Conservation (phyloP, 2,329 filamentous ascomycete species). For the Microcera coccophila region DNA sequence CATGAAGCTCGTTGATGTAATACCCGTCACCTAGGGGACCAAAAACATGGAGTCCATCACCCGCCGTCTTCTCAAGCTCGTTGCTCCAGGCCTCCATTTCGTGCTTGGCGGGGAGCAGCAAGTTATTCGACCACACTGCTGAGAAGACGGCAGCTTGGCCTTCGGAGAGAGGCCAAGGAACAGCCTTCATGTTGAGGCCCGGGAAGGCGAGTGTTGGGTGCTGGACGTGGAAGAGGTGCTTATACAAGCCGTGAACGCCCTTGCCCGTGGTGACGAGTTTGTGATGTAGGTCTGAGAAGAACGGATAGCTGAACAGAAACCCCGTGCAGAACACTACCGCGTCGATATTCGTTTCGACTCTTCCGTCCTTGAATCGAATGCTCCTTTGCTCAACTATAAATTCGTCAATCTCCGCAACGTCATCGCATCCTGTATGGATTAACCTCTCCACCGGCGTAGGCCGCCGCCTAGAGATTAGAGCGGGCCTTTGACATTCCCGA, state of each 20-base stretch:
- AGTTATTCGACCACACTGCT: constrained; percentile 68
- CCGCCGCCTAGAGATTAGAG: constrained; percentile 62
- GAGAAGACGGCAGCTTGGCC: constrained; percentile 74
- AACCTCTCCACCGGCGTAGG: constrained; percentile 44
- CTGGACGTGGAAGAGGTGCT: constrained; percentile 72
- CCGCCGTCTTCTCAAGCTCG: constrained; percentile 47
- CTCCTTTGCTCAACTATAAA: constrained; percentile 53
- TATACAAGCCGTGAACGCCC: constrained; percentile 67
- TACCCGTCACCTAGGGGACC: constrained; percentile 50
- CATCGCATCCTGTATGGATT: constrained; percentile 43
- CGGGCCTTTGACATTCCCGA: constrained; percentile 51
- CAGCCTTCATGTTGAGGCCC: constrained; percentile 72
- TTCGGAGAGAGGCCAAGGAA: constrained; percentile 81
- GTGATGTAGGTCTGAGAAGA: constrained; percentile 47
- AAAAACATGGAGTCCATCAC: constrained; percentile 31
- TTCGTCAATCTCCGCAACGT: constrained; percentile 56
- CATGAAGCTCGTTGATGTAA: constrained; percentile 66
- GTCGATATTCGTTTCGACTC: constrained; percentile 65
- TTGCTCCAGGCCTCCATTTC: constrained; percentile 71
- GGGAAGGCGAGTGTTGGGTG: constrained; percentile 77
- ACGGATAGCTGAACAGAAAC: constrained; percentile 82
- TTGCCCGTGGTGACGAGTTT: constrained; percentile 64
- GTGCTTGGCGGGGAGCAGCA: constrained; percentile 57
- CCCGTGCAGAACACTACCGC: constrained; percentile 83
- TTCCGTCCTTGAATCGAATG: constrained; percentile 64